Evolutionary conservation across 163 green algal genomes (phyloP).

Genomic region (Scenedesmus sp.): DNA sequence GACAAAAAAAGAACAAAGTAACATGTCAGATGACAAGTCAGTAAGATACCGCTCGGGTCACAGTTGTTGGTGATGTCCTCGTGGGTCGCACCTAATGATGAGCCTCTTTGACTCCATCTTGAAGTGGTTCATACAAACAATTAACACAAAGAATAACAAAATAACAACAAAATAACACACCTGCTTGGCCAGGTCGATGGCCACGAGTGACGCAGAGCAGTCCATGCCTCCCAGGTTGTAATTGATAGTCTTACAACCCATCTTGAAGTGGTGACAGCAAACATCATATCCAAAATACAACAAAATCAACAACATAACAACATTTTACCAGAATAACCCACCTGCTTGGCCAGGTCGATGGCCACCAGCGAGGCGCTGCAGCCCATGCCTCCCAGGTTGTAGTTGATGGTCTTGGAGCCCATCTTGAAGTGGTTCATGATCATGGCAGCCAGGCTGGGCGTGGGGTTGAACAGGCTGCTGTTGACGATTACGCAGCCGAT

Average conservation of each 20-base stretch:
- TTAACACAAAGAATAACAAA: background rate
- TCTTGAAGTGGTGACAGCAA: background rate
- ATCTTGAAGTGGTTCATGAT: slow-evolving; percentile 99
- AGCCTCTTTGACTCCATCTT: slow-evolving; percentile 78
- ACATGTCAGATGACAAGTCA: slow-evolving; percentile 70
- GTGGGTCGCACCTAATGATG: no score
- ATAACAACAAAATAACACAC: slow-evolving; percentile 54
- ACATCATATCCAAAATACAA: slow-evolving; percentile 74
- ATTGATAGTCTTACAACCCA: slow-evolving; percentile 81
- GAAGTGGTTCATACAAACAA: slow-evolving; percentile 90
- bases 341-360: slow-evolving; percentile 40
- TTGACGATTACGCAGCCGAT: slow-evolving; percentile 97
- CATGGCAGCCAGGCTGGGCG: slow-evolving; percentile 83
- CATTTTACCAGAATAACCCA: background rate
- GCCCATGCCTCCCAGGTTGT: slow-evolving; percentile 89
- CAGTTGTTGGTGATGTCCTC: no score
- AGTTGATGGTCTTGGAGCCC: slow-evolving; percentile 88
- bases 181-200: slow-evolving; percentile 78
- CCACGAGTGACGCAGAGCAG: slow-evolving; percentile 35
- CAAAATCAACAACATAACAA: background rate
- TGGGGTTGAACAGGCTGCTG: slow-evolving; percentile 89
- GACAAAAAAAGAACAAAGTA: slow-evolving; percentile 21
- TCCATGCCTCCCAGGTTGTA: slow-evolving; percentile 88
- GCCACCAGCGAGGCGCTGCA: slow-evolving; percentile 56
- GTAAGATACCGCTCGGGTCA: no score